Conservation (phyloP, 2,329 filamentous ascomycete species). For the Thermothelomyces thermophilus region DNA sequence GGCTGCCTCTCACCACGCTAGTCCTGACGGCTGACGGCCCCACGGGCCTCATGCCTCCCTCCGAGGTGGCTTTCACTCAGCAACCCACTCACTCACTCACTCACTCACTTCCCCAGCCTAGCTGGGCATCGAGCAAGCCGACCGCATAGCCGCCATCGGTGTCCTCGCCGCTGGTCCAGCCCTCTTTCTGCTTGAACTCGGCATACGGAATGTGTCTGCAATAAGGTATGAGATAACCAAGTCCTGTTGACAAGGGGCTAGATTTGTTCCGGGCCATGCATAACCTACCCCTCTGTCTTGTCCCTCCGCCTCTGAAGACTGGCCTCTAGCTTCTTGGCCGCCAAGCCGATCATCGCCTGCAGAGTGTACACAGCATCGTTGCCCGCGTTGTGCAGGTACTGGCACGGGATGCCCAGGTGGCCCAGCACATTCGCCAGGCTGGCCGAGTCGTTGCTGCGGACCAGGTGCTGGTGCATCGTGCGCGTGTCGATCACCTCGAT, state of each 20-base stretch:
- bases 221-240: neutral
- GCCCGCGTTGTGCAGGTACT: conserved; percentile 75
- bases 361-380: conserved; percentile 82
- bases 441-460: conserved; percentile 44
- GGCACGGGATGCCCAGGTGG: conserved; percentile 55
- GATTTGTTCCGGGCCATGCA: neutral
- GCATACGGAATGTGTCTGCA: conserved; percentile 13
- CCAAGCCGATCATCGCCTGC: conserved; percentile 62
- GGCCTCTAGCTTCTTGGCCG: conserved; percentile 31
- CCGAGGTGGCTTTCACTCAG: too few species aligned
- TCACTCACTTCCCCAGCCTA: too few species aligned
- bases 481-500: conserved; percentile 67
- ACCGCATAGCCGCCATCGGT: conserved; percentile 27
- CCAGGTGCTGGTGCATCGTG: conserved; percentile 59
- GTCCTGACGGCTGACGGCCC: too few species aligned
- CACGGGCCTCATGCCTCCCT: too few species aligned
- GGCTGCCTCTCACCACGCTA: too few species aligned
- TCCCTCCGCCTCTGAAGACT: conserved; percentile 20
- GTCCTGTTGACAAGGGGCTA: neutral
- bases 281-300: conserved; percentile 7
- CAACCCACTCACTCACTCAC: neutral
- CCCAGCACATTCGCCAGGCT: conserved; percentile 56
- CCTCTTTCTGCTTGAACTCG: conserved; percentile 22
- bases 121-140: neutral
- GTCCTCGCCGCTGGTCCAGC: conserved; percentile 30